Percentiles rank a stretch among this genome's conserved stretches.
phyloP scores from a whole-genome alignment of 352 stramenopile species.

The Pythium aristosporum region DNA sequence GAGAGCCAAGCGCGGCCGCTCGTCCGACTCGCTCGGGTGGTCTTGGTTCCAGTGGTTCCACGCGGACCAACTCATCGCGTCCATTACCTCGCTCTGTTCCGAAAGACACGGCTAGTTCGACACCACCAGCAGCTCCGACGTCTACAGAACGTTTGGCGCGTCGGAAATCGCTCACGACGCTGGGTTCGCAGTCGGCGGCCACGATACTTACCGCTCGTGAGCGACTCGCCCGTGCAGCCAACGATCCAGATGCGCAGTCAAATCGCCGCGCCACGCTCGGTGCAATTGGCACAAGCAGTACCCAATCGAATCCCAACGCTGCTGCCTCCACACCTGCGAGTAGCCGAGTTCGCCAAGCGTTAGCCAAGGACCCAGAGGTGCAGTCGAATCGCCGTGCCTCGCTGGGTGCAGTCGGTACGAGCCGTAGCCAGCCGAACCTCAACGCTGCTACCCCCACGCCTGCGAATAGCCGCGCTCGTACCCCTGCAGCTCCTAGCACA shows the following conservation, averaged over 20 bases:
- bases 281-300: constrained; percentile 23
- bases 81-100: constrained; percentile 9
- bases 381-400: constrained; percentile 26
- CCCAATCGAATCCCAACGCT: constrained; percentile 12
- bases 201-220: constrained; percentile 24
- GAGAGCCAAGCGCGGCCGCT: not conserved
- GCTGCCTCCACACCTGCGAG: not conserved
- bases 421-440: constrained; percentile 19
- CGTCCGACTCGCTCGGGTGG: constrained; percentile 6
- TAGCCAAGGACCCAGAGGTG: constrained; percentile 14
- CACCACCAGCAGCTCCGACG: not conserved
- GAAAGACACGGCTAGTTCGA: constrained; percentile 9
- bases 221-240: constrained; percentile 19
- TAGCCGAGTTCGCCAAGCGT: constrained; percentile 8
- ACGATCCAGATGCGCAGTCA: constrained; percentile 12
- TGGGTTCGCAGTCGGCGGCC: constrained; percentile 20
- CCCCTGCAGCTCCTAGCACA: not conserved
- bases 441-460: not conserved
- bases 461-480: constrained; percentile 9
- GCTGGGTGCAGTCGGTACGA: constrained; percentile 25
- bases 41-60: not conserved
- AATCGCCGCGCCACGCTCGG: constrained; percentile 30
- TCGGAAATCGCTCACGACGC: constrained; percentile 28
- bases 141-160: constrained; percentile 25
- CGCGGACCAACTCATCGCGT: not conserved